Evolutionary conservation across 257 asterid species (phyloP).

Genomic region (Thymus quinquecostatus): DNA sequence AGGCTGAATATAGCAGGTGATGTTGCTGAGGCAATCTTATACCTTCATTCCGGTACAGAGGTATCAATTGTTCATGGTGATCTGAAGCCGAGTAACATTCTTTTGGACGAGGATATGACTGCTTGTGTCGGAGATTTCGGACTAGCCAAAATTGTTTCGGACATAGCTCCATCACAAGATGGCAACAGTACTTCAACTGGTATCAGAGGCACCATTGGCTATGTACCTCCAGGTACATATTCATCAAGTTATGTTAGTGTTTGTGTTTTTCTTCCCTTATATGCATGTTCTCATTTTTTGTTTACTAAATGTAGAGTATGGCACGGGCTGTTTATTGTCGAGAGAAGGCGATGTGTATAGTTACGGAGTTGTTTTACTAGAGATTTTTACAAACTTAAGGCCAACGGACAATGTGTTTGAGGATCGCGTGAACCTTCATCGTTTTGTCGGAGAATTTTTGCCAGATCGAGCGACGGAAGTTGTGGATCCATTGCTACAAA

Average conservation of each 20-base stretch:
- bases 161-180: not conserved
- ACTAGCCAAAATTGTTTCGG: not conserved
- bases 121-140: constrained; percentile 1
- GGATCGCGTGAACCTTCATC: not conserved
- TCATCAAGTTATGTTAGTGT: not conserved
- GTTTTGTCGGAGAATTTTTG: not conserved
- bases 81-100: not conserved
- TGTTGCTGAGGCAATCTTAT: not conserved
- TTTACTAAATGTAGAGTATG: not conserved
- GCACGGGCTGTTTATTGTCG: not conserved
- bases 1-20: not conserved
- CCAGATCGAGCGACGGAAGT: not conserved
- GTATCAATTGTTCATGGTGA: not conserved
- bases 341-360: not conserved
- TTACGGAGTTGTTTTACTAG: not conserved
- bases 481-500: not conserved
- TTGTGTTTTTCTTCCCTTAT: too few relatives aligned
- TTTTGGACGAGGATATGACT: not conserved
- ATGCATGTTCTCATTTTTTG: not conserved
- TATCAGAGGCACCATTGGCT: constrained; percentile 4
- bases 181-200: not conserved
- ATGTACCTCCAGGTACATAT: not conserved
- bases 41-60: not conserved
- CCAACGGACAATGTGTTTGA: not conserved
- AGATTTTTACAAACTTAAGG: not conserved